Evolutionary conservation across 805 yeast species (phyloP), one percentile per base, ranked within the genome.

Genomic region (Hanseniaspora meyeri): DNA sequence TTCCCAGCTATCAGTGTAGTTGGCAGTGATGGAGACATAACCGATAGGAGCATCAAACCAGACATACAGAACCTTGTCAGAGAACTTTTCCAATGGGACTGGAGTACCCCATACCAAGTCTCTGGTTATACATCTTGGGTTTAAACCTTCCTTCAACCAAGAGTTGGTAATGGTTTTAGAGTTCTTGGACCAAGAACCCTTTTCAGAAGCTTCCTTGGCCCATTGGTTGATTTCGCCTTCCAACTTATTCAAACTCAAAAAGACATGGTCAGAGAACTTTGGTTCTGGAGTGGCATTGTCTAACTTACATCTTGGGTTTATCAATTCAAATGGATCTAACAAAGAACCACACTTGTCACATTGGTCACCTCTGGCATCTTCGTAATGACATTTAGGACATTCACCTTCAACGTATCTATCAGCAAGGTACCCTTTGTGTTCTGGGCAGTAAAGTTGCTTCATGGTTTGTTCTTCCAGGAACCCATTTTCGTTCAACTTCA

Each of bases 11-110:
- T 77, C 70, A 17, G 88, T 82, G 72, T 91, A 95, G 69, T 85
- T 85, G 29, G 97, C 97, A 32, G 99, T 93, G 66, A 93, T 93
- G 51, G 97, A 88, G 58, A 90, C 82, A 69, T 93, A 93, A 47
- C 99, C 99, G 63, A 93, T 93, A 51, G 96, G 80, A 40, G 99
- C 99, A 73, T 93, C 99, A 64, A 93, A 93, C 99, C 99, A 93
- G 58, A 93, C 99, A 67, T 93, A 93, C 64, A 93, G 75, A 12
- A 93, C 98, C 72, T 93, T 93, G 56, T 88, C 83, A 62, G 84
- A 81, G 74, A 77, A 93, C 52, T 82, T 87, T 63, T 86, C 84
- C 62, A 87, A 74, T 51, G 99, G 99, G 31, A 93, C 97, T 9
- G 97, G 96, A 8, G 96, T 89, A 70, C 99, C 99, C 99, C 99